Base-by-base conservation (phyloP, 768 basidiomycete species). In the Ramaria rubella region DNA sequence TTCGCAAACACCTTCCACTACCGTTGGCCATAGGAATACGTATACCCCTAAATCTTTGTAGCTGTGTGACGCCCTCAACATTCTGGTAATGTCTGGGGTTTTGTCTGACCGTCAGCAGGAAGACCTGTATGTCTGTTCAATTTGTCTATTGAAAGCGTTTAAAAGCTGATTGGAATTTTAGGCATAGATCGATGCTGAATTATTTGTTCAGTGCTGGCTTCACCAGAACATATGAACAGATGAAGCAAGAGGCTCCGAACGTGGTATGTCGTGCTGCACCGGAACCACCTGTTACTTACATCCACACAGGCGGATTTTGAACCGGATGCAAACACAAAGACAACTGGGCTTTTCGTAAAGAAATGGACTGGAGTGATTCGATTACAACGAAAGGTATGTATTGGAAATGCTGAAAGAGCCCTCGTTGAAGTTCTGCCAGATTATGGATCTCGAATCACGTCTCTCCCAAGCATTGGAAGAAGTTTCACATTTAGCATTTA, bases 311-410 rank as follows among this genome's bases (percentile, higher is more conserved):
- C 55, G 66, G 81, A 85, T 58, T 89, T 87, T 68, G 76, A 78
- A 3, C 89, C 88, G 15, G 93, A 95, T 75, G 83, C 90, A 23
- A 92, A 89, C 67, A 83, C 90, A 50, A 87, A 90, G 68, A 87
- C 85, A 64, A 83, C 85, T 1, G 94, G 93, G 1, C 73, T 97
- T 56, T 73, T 97, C 59, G 94, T 92, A 76, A 95, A 95, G 85
- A 97, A 97, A 71, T 97, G 94, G 94, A 95, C 91, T 49, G 90
- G 87, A 66, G 92, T 96, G 31, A 94, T 97, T 58, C 81, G 94
- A 62, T 71, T 97, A 68, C 94, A 97, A 75, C 91, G 94, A 79
- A 95, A 94, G 84, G 92, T 87, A 59, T 60, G 67, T 17, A 42
- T 42, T 2, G 23, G 40, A 42, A 61, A 44, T 19, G 14, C 23